Base-by-base conservation (phyloP, 768 basidiomycete genomes). In the Leccinum imitatum region DNA sequence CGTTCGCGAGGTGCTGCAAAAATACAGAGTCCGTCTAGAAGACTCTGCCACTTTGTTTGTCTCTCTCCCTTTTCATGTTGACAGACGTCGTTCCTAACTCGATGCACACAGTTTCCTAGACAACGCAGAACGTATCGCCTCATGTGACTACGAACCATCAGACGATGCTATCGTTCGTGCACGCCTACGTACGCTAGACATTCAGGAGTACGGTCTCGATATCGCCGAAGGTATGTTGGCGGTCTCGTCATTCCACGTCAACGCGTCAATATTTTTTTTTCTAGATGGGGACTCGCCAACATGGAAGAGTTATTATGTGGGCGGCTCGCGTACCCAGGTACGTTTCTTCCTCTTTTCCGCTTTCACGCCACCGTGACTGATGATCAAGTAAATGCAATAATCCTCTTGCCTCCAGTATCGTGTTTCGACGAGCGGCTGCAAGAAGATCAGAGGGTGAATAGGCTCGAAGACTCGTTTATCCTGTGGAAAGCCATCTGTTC, bases 301-400 rank as follows among this genome's bases (percentile, higher is more conserved):
- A 67, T 91, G 88, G 89, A 78, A 80, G 35, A 84, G 91, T 59
- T 91, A 86, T 72, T 89, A 91, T 68, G 90, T 91, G 52, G 89
- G 87, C 35, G 89, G 86, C 17, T 87, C 85, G 60, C 83, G 89
- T 56, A 89, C 87, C 6, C 75, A 78, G 73, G 88, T 88, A 67
- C 10, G 21, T 79, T 71, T 2, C 19, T 30, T 35, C 7, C 33
- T 5, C 30, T 41, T 46, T 46, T 46, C 19, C 19, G 37, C 2
- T 17, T 54, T 17, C n/a, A 11, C 10, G 3, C 19, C 21, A 14
- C 41, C 23, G 6, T 55, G 10, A 41, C 13, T 30, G 10, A 47
- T 67, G 87, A 91, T 55, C 83, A 87, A 66, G 87, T 87, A 48
- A 84, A 90, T 63, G 87, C 87, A 3, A 85, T 93, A 68, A 90